phyloP scores from a whole-genome alignment of 31 red algal genomes.

The Bonnemaisonia californica region DNA sequence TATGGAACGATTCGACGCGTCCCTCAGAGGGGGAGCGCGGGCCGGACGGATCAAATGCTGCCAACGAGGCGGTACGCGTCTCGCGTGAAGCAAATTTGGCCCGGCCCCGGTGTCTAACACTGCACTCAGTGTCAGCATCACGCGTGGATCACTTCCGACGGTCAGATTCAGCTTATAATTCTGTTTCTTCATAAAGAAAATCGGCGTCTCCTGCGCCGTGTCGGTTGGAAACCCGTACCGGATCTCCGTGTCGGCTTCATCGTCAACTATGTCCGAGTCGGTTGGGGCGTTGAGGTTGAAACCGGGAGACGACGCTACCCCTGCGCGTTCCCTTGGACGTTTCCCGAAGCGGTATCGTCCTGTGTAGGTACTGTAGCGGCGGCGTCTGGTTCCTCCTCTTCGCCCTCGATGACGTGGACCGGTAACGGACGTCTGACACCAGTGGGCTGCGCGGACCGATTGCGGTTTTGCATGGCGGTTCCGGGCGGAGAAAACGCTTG shows the following conservation, averaged over 20 bases:
- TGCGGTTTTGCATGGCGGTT: no score
- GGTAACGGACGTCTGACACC: no score
- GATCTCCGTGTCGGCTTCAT: neutral
- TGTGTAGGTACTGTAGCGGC: no score
- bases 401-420: no score
- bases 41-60: neutral
- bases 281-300: neutral
- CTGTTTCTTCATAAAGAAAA: neutral
- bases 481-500: no score
- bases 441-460: no score
- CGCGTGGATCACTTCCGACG: neutral
- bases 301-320: neutral
- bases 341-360: neutral
- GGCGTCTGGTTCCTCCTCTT: no score
- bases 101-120: conserved; percentile 13
- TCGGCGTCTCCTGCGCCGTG: neutral
- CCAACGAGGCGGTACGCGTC: neutral
- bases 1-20: conserved; percentile 10
- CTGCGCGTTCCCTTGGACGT: neutral
- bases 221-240: neutral
- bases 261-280: no score
- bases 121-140: neutral
- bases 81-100: neutral
- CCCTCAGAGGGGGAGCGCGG: neutral
- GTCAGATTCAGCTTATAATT: neutral